A percentile compares a stretch with the other conserved stretches of the same genome.
Conservation (phyloP, 768 basidiomycete species). For the Tylopilus plumbeoviolaceoides region DNA sequence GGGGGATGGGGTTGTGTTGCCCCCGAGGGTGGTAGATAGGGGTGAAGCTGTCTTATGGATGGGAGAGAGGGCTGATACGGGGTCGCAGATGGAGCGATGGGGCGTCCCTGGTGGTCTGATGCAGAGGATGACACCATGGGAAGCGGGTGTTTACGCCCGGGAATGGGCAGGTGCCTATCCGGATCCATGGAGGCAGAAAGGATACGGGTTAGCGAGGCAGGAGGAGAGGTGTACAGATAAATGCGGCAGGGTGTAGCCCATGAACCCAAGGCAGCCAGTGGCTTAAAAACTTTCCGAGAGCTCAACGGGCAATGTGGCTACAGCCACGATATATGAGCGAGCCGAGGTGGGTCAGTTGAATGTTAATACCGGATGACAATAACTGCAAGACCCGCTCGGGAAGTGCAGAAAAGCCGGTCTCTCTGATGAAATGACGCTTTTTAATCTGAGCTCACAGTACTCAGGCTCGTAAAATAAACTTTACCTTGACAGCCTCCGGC, state of each 20-base stretch:
- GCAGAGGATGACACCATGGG: conserved; percentile 25
- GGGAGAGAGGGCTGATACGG: conserved; percentile 42
- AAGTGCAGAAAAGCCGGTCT: conserved; percentile 22
- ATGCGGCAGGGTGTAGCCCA: conserved; percentile 21
- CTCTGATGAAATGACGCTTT: conserved; percentile 19
- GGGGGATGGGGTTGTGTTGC: conserved; percentile 27
- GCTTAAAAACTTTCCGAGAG: conserved; percentile 22
- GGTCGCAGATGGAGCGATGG: conserved; percentile 20
- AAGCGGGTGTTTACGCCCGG: conserved; percentile 30
- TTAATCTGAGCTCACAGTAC: conserved; percentile 20
- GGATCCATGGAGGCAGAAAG: conserved; percentile 31
- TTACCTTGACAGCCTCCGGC: conserved; percentile 27
- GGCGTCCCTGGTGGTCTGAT: conserved; percentile 26
- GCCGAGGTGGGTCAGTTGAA: conserved; percentile 26
- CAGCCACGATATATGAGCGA: conserved; percentile 27
- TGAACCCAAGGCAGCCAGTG: conserved; percentile 21
- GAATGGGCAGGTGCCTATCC: conserved; percentile 33
- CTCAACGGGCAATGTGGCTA: conserved; percentile 26
- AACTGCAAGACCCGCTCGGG: conserved; percentile 23
- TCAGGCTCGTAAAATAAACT: conserved; percentile 28
- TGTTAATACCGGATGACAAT: conserved; percentile 29
- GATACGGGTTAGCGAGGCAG: conserved; percentile 15
- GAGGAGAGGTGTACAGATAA: conserved; percentile 9
- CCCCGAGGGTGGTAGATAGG: conserved; percentile 55
- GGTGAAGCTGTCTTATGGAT: conserved; percentile 66